phyloP scores from a whole-genome alignment of 192 early-diverging fungal species.

The Coemansia sp. region DNA sequence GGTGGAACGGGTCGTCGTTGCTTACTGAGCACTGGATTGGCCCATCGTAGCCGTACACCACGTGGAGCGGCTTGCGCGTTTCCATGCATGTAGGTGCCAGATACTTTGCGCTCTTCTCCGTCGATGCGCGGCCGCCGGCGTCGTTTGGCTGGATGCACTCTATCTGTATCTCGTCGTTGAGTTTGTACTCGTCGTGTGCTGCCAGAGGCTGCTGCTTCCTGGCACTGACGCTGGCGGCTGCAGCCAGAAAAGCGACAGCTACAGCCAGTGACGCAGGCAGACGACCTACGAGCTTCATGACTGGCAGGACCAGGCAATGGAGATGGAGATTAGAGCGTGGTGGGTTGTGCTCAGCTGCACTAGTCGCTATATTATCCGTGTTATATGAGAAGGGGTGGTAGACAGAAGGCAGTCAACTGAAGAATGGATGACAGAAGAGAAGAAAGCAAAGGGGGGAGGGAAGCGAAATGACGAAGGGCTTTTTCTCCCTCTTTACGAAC shows the following conservation, averaged over 20 bases:
- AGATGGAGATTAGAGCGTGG: no score
- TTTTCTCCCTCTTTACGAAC: no score
- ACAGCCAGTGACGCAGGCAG: background rate
- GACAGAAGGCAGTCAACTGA: no score
- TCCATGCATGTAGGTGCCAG: slow-evolving; percentile 36
- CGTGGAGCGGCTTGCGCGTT: slow-evolving; percentile 19
- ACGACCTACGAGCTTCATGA: no score
- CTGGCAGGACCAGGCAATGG: no score
- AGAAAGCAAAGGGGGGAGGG: background rate
- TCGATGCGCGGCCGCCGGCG: slow-evolving; percentile 9
- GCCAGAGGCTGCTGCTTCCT: slow-evolving; percentile 12
- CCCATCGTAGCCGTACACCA: slow-evolving; percentile 42
- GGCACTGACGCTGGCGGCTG: background rate
- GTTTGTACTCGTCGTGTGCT: slow-evolving; percentile 21
- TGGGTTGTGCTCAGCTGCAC: no score
- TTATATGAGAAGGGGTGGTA: no score
- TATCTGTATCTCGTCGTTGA: slow-evolving; percentile 27
- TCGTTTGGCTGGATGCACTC: slow-evolving; percentile 26
- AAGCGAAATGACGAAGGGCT: background rate
- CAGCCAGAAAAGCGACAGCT: background rate
- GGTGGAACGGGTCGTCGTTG: slow-evolving; percentile 29
- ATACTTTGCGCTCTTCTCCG: slow-evolving; percentile 18
- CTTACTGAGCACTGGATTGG: slow-evolving; percentile 42
- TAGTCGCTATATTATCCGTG: no score
- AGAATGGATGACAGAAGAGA: background rate